These are phyloP conservation scores for Moricandia moricandioides DNA, from an alignment of 345 rosid species.

Conservation along the genomic window DNA sequence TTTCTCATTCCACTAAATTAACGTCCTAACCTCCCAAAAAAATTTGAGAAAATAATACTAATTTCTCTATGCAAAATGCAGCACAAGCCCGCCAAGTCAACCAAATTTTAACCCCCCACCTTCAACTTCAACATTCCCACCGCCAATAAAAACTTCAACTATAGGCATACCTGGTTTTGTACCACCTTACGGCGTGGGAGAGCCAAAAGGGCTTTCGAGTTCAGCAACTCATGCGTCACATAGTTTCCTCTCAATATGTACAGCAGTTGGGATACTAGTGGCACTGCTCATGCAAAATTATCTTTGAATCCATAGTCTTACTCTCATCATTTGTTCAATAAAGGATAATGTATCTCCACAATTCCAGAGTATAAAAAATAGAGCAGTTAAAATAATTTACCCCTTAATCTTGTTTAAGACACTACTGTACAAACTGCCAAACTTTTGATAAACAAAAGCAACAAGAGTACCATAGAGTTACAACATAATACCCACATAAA, in stretches of 20 bases:
- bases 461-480: constrained; percentile 22
- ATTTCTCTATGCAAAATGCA: not conserved
- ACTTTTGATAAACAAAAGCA: constrained; percentile 19
- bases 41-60: not conserved
- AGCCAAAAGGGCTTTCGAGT: not conserved
- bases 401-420: not conserved
- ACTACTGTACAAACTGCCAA: constrained; percentile 35
- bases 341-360: not conserved
- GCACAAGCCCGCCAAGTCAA: not conserved
- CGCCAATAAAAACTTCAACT: not conserved
- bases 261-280: not conserved
- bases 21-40: not conserved
- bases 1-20: too few species aligned
- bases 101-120: not conserved
- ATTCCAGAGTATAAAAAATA: too few species aligned
- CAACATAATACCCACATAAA: constrained; percentile 39
- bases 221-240: not conserved
- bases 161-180: not conserved
- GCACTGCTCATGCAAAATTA: not conserved
- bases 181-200: not conserved
- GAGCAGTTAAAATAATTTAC: not conserved
- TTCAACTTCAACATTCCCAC: not conserved
- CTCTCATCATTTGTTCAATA: not conserved
- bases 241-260: not conserved
- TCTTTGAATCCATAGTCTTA: not conserved